phyloP scores from a whole-genome alignment of 73 alveolate species.

The Chromera velia region DNA sequence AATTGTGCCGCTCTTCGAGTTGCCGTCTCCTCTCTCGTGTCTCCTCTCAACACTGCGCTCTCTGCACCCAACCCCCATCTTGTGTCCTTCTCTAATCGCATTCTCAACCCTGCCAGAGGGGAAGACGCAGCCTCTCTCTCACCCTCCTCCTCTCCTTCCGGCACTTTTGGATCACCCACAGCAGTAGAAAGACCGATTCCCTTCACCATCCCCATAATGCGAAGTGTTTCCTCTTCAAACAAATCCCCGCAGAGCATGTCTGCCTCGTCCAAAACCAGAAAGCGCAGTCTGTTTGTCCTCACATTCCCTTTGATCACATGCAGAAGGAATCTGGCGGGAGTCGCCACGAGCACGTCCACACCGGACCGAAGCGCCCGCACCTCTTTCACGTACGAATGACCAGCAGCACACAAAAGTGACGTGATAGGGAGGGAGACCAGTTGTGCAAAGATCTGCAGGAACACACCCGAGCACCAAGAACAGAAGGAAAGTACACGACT shows the following conservation, averaged over 20 bases:
- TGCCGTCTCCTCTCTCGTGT: too few relatives aligned
- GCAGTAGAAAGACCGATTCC: too few relatives aligned
- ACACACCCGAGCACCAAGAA: constrained; percentile 28
- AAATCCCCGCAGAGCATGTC: constrained; percentile 36
- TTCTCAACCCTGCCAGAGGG: too few relatives aligned
- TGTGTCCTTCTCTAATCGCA: too few relatives aligned
- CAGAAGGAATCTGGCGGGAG: constrained; percentile 22
- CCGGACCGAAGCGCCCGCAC: not conserved
- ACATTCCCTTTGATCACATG: constrained; percentile 31
- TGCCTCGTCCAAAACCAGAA: constrained; percentile 34
- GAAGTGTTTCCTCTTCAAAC: constrained; percentile 13
- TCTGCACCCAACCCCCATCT: too few relatives aligned
- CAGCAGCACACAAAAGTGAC: not conserved
- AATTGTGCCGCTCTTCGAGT: too few relatives aligned
- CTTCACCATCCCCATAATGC: not conserved
- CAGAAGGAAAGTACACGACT: not conserved
- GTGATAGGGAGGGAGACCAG: not conserved
- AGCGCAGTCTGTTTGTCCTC: constrained; percentile 12
- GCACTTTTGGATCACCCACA: too few relatives aligned
- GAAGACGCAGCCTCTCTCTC: too few relatives aligned
- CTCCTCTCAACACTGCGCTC: too few relatives aligned
- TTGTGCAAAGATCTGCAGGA: constrained; percentile 4
- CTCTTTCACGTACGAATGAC: not conserved
- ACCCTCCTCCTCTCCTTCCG: too few relatives aligned
- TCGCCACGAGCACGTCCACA: constrained; percentile 35